Base-by-base conservation (phyloP, 2,329 filamentous ascomycete genomes). In the Colletotrichum cereale region DNA sequence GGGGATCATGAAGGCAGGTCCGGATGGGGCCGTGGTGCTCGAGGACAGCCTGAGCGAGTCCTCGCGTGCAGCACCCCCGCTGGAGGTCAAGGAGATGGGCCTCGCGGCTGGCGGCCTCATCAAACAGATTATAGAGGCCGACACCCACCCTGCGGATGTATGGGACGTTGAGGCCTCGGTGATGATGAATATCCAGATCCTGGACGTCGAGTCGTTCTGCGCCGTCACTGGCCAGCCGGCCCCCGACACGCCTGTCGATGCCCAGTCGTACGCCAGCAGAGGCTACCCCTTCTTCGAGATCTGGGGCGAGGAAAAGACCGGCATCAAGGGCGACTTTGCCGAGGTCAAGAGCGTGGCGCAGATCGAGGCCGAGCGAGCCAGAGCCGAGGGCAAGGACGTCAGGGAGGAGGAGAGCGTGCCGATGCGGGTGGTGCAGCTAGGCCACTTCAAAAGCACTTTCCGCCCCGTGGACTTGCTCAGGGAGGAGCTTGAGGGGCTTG, bases 51-150 rank as follows among this genome's bases (percentile, higher is more conserved):
- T 8, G 24, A n/a, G 14, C 48, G 12, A 24, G 4, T 21, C 47
- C 14, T 11, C 24, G 1, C 12, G 44, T n/a, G 61, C 56, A 34
- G 36, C 56, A 12, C 26, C 42, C n/a, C 55, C 62, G 12, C 18
- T n/a, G 12, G 29, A 73, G n/a, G 42, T 66, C 8, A 72, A 76
- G 57, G 62, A 75, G 34, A 83, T 85, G 80, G 78, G 76, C 29
- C 62, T 85, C 34, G 81, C 81, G 3, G 78, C 80, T 11, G 83
- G 82, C 5, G 83, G 83, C 0, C 75, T 79, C 31, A 84, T 85
- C 67, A 79, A 79, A 14, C 83, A 86, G 73, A 75, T 74, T 11
- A 83, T 85, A 62, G 21, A 75, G 0, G 31, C 65, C 12, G 83
- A 85, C 67, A 57, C 64, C 2, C 29, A 78, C 8, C 48, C 53